Evolutionary conservation across 768 basidiomycete genomes (phyloP), one percentile per base, ranked within the genome.

Genomic region (Piloderma croceum): DNA sequence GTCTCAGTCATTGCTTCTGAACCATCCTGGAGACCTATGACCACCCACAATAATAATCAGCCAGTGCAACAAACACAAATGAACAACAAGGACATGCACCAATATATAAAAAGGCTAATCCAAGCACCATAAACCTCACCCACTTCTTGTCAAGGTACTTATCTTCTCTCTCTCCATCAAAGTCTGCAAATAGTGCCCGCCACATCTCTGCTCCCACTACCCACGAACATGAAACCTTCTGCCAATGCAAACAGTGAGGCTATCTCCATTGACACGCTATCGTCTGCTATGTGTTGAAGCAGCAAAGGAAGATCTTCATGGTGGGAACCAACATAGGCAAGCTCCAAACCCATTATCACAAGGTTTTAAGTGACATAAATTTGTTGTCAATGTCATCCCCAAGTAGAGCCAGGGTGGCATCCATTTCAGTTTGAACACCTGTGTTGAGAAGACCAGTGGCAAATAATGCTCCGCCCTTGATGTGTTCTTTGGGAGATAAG

Each of bases 401-500:
- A 3, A 99, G 77, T 29, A 99, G 74, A 2, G 91, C 92, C 31
- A 93, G 72, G 0, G 92, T 90, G 1, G 91, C 85, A 50, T 99
- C 94, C 10, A 87, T 84, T 60, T 98, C 94, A 3, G 90, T 88
- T 36, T 89, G 81, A 10, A 98, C 82, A 42, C 86, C 81, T 19
- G 81, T 79, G 61, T 92, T 92, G 24, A 98, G 70, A 44, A 98
- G 81, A 45, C 96, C 96, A 9, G 86, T 97, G 1, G 94, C 96
- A 22, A 99, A 76, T 36, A 97, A 76, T 9, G 94, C 92, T 35
- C 96, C 96, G 24, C 92, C 89, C 71, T 98, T 98, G 73, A 98
- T 97, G 61, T 91, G 74, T 59, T 99, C 96, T 51, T 99, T 96
- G 86, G 65, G 0, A 90, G 92, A 58, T 98, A 98, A 18, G 93